phyloP scores from a whole-genome alignment of 2,329 filamentous ascomycete species.

The Seiridium unicorne region DNA sequence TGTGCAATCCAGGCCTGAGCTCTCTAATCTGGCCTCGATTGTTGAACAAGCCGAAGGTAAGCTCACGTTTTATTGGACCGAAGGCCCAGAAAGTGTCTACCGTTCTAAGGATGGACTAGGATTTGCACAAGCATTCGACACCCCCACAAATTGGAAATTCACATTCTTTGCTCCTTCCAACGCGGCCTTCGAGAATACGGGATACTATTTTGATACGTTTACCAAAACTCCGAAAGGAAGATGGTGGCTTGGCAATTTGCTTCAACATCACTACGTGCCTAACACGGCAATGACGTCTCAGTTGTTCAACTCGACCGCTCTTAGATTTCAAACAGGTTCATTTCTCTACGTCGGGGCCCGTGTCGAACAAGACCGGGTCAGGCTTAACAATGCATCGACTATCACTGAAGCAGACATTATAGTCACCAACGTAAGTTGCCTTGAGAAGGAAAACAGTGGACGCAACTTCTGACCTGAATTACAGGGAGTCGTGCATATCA shows the following conservation, averaged over 20 bases:
- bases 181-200: constrained; percentile 26
- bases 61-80: neutral
- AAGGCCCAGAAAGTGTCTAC: constrained; percentile 6
- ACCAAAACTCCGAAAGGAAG: constrained; percentile 23
- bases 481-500: constrained; percentile 22
- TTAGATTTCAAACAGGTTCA: constrained; percentile 21
- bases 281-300: constrained; percentile 18
- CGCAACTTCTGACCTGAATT: neutral
- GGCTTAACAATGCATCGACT: constrained; percentile 19
- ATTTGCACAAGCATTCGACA: constrained; percentile 26
- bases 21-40: neutral
- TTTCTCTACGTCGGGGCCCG: constrained; percentile 22
- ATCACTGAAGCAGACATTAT: constrained; percentile 12
- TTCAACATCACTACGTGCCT: constrained; percentile 24
- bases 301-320: constrained; percentile 18
- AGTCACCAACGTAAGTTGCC: constrained; percentile 17
- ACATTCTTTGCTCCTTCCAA: constrained; percentile 30
- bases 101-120: constrained; percentile 13
- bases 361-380: constrained; percentile 14
- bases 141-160: constrained; percentile 22
- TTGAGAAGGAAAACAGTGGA: neutral
- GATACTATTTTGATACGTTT: constrained; percentile 23
- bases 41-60: neutral
- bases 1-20: neutral
- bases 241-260: constrained; percentile 24